Base-by-base conservation (phyloP, 2,329 filamentous ascomycete genomes). In the Aurifilum marmelostoma region DNA sequence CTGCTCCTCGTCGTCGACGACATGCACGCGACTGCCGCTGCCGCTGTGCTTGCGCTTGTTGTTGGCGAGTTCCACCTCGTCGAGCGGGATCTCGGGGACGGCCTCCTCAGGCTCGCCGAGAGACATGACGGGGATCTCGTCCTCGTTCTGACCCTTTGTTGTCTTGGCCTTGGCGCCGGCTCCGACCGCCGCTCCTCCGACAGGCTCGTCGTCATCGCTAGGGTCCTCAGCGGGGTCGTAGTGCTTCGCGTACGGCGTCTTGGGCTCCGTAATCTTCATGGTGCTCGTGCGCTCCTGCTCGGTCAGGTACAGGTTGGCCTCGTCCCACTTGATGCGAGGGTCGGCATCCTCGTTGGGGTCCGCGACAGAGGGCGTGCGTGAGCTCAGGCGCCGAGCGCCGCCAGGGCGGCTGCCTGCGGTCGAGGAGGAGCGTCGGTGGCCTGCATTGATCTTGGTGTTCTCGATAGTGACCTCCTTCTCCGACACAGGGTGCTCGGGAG, bases 181-280 rank as follows among this genome's bases (percentile, higher is more conserved):
- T 71, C 94, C 91, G 50, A 16, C 50, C 21, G 24, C 18, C 41
- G 41, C 41, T 7, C 41, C 41, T 14, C 41, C 41, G 37, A 11
- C 16, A 14, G 16, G 21, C 67, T 92, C 86, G 5, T 91, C 89
- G 76, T 97, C 91, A 72, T 96, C 93, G 43, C 91, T 91, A 65
- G 93, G 93, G 72, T 98, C 95, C 76, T 97, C 93, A 56, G 89
- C 79, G 5, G 94, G 94, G 77, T 98, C 92, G 80, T 97, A 97
- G 76, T 94, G 93, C 77, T 91, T 92, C 47, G 93, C 96, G 79
- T 95, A 99, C 5, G 96, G 96, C 9, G 96, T 99, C 86, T 99
- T 99, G 71, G 96, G 96, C 83, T 99, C 96, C 74, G 94, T 92
- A 73, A 99, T 99, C 85, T 98, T 99, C 96, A 99, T 99, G 69